Base-by-base conservation (phyloP, 768 basidiomycete species). In the Amanita pseudoporphyria region DNA sequence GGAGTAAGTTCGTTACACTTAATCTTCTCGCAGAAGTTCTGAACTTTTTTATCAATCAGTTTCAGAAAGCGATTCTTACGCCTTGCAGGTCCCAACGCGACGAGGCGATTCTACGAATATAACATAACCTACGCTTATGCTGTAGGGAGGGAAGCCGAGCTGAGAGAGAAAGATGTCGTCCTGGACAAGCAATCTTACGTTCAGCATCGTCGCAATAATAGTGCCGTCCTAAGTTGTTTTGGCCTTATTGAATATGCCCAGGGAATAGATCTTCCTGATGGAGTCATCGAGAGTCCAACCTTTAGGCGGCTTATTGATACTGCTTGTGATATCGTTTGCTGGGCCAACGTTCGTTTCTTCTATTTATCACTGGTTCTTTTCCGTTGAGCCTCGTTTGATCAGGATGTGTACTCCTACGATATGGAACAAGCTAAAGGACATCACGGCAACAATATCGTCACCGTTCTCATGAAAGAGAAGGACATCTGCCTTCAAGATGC, bases 331-430 rank as follows among this genome's bases (percentile, higher is more conserved):
- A 69, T 82, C 56, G 76, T 86, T 47, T 79, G 77, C 62, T 84
- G 77, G 81, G 67, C 82, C 18, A 86, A 87, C 61, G 83, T 84
- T 53, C 62, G 76, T 64, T 18, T 26, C 33, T 48, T 32, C 41
- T 14, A 16, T 14, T 24, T 5, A 19, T 47, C 13, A 43, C 32
- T 24, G 45, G 32, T 21, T 24, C 22, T 22, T 3, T 22, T 13
- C 14, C 22, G 40, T 44, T 50, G 13, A 53, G 33, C 36, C 56
- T 44, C 39, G 42, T 13, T 50, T 13, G 12, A 36, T 14, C 56
- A 83, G 82, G 82, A 86, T 53, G 63, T 84, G 13, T 84, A 82
- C 57, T 84, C 81, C 6, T 86, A 84, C 63, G 78, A 82, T 61
- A 78, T 82, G 74, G 83, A 87, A 56, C 79, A 82, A 56, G 72